Evolutionary conservation across 352 stramenopile genomes (phyloP).

Genomic region (Globisporangium paroecandrum): DNA sequence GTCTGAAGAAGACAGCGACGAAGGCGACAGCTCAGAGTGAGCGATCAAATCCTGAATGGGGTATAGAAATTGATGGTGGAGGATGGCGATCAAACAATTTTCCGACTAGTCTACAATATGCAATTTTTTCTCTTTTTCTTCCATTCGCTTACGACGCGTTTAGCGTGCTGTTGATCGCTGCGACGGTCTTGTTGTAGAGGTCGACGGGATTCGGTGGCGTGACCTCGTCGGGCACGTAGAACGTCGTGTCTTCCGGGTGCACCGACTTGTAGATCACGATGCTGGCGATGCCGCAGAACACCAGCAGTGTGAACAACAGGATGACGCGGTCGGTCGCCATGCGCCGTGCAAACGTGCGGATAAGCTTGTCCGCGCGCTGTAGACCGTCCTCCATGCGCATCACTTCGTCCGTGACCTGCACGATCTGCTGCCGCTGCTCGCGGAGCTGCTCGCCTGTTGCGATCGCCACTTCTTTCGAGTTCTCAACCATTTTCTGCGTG

Average conservation of each 20-base stretch:
- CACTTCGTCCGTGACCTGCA: constrained; percentile 85
- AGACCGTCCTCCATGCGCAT: constrained; percentile 85
- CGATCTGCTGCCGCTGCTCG: constrained; percentile 81
- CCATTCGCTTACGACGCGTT: constrained; percentile 20
- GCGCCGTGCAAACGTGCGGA: constrained; percentile 72
- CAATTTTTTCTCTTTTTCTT: background rate
- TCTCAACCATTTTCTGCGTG: constrained; percentile 84
- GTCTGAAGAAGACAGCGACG: constrained; percentile 10
- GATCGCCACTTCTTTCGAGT: constrained; percentile 77
- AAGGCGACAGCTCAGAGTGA: constrained; percentile 11
- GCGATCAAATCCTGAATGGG: background rate
- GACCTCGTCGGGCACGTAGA: constrained; percentile 84
- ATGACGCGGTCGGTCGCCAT: constrained; percentile 86
- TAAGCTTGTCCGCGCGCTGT: constrained; percentile 75
- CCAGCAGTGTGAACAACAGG: constrained; percentile 71
- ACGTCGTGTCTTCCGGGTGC: constrained; percentile 69
- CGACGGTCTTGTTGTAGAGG: constrained; percentile 76
- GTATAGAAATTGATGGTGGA: background rate
- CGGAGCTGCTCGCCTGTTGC: constrained; percentile 76
- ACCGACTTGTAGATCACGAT: constrained; percentile 86
- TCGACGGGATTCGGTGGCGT: constrained; percentile 68
- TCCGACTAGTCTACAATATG: constrained; percentile 6
- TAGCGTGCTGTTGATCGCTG: constrained; percentile 54
- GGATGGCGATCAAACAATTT: background rate
- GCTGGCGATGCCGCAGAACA: constrained; percentile 73